Percentiles rank a stretch among this genome's conserved stretches.
Evolutionary conservation across 768 basidiomycete species (phyloP).

Genomic region (Boletus rex-veris): DNA sequence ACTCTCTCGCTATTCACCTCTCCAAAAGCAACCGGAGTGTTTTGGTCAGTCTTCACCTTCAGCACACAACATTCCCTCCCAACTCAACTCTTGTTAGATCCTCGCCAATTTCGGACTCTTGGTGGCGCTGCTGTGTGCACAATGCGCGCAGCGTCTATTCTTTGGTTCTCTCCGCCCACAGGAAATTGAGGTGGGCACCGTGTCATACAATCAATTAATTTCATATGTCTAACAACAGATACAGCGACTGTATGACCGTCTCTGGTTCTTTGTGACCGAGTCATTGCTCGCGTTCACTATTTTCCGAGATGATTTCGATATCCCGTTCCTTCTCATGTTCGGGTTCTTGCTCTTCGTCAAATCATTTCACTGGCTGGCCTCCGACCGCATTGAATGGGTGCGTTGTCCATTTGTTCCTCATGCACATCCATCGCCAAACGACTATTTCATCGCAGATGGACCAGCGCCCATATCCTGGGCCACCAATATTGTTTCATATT

Average conservation of each 20-base stretch:
- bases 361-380: conserved; percentile 96
- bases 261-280: conserved; percentile 98
- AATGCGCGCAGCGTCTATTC: conserved; percentile 80
- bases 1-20: conserved; percentile 89
- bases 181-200: conserved; percentile 76
- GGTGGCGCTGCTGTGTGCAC: conserved; percentile 69
- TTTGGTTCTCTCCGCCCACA: conserved; percentile 84
- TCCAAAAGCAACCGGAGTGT: conserved; percentile 91
- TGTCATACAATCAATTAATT: neutral
- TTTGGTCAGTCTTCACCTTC: conserved; percentile 52
- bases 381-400: conserved; percentile 96
- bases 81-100: conserved; percentile 47
- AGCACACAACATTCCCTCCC: neutral
- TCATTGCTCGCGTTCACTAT: conserved; percentile 95
- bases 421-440: neutral
- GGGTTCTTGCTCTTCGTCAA: conserved; percentile 92
- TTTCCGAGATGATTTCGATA: conserved; percentile 92
- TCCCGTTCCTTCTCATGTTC: conserved; percentile 92
- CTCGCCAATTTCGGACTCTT: conserved; percentile 89
- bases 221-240: neutral
- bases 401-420: conserved; percentile 21
- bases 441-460: conserved; percentile 76
- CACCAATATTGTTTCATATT: conserved; percentile 78
- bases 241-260: conserved; percentile 90
- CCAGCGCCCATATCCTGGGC: conserved; percentile 85